Conservation (phyloP, 2,329 filamentous ascomycete genomes). For the Sclerotiophoma versabilis region DNA sequence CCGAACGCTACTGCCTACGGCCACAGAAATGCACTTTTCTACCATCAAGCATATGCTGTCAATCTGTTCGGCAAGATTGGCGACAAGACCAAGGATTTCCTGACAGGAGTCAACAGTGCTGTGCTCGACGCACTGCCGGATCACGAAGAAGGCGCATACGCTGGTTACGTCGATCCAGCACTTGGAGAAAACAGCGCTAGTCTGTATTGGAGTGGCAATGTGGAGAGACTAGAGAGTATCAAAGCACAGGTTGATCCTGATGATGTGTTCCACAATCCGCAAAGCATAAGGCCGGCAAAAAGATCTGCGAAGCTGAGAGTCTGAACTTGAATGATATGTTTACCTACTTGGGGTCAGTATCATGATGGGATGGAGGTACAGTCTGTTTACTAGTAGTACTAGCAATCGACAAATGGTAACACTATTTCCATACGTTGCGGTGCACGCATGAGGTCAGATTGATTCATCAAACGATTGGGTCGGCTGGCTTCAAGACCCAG, state of each 20-base stretch:
- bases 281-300: conserved; percentile 40
- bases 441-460: not conserved
- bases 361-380: too few species aligned
- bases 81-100: conserved; percentile 48
- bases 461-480: not conserved
- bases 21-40: conserved; percentile 45
- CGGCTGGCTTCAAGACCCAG: not conserved
- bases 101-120: conserved; percentile 52
- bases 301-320: not conserved
- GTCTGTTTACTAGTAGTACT: not conserved
- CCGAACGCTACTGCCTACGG: conserved; percentile 43
- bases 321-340: not conserved
- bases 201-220: conserved; percentile 56
- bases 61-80: conserved; percentile 43
- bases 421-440: not conserved
- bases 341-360: too few species aligned
- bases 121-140: conserved; percentile 40
- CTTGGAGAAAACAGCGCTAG: conserved; percentile 53
- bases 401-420: too few species aligned
- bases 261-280: conserved; percentile 48
- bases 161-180: conserved; percentile 61
- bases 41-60: conserved; percentile 48
- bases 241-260: conserved; percentile 51
- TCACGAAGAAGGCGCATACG: conserved; percentile 56
- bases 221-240: conserved; percentile 45